Conservation (phyloP, 768 basidiomycete species). For the Sistotremastrum suecicum region DNA sequence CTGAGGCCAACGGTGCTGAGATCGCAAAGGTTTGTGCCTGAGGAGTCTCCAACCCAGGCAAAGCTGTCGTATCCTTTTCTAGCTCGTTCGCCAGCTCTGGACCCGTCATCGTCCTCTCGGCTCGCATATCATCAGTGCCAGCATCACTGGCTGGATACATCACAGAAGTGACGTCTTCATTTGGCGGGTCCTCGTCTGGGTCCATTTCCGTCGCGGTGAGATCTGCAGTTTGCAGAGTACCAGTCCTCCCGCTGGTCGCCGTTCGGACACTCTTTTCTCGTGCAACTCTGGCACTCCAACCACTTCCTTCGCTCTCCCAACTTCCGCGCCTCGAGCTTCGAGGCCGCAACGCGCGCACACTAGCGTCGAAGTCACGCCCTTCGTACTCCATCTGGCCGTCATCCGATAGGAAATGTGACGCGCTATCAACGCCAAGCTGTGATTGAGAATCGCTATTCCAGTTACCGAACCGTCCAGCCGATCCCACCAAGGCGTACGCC, state of each 20-base stretch:
- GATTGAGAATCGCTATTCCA: conserved; percentile 48
- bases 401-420: conserved; percentile 50
- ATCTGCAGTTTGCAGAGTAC: conserved; percentile 31
- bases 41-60: too few relatives aligned
- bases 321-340: conserved; percentile 77
- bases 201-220: conserved; percentile 1
- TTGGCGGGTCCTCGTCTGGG: neutral
- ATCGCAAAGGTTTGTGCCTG: too few relatives aligned
- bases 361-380: conserved; percentile 67
- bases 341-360: conserved; percentile 78
- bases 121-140: conserved; percentile 13
- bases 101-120: conserved; percentile 13
- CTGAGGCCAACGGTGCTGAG: too few relatives aligned
- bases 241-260: conserved; percentile 45
- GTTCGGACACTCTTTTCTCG: conserved; percentile 50
- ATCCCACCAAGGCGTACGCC: conserved; percentile 34
- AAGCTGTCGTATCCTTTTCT: too few relatives aligned
- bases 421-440: conserved; percentile 57
- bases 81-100: too few relatives aligned
- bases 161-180: too few relatives aligned
- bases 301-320: conserved; percentile 83
- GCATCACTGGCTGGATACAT: conserved; percentile 13
- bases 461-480: conserved; percentile 34
- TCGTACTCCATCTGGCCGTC: conserved; percentile 37
- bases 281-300: conserved; percentile 67